Base-by-base conservation (phyloP, 129 eudicot genomes). In the Flaveria ramosissima region DNA sequence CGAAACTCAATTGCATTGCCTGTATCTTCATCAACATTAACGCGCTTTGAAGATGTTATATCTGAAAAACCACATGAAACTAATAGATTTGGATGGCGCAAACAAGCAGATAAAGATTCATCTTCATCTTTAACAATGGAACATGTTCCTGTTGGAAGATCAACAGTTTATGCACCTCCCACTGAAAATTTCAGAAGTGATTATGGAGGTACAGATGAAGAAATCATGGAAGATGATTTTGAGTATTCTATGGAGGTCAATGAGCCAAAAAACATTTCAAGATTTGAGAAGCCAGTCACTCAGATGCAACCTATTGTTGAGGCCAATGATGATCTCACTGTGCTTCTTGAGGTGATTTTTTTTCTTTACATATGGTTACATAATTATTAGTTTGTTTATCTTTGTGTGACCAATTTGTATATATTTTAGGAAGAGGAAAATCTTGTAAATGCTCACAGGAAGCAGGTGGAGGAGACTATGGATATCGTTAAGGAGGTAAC, bases 401-500 rank as follows among this genome's bases (percentile, higher is more conserved):
- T 30, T 30, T n/a, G 42, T 57, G 73, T 20, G 68, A 46, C 67
- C 10, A 9, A 30, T 68, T 46, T 78, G 59, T 59, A 52, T 81
- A 67, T 77, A 20, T 12, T 26, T 48, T 70, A 89, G 96, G 96
- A 89, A 78, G 96, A 89, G 79, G 91, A 83, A 65, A 86, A 83
- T 80, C 87, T 89, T 56, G 78, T 89, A n/a, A 78, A 32, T 70
- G 89, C 90, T 68, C 96, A 89, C 52, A 72, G 92, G 67, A 83
- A 75, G 67, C 88, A 80, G 73, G 85, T 89, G 79, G 92, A 89
- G 72, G 85, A 81, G 82, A 89, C 96, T 2, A 89, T 89, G 86
- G 84, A 83, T 55, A 84, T 85, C 26, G 96, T 89, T 53, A 83
- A 68, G 67, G 89, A 89, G 92, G 96, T 89, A 17, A 27, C 20